Base-by-base conservation (phyloP, 1,139 yeast genomes). In the Scheffersomyces illinoinensis region DNA sequence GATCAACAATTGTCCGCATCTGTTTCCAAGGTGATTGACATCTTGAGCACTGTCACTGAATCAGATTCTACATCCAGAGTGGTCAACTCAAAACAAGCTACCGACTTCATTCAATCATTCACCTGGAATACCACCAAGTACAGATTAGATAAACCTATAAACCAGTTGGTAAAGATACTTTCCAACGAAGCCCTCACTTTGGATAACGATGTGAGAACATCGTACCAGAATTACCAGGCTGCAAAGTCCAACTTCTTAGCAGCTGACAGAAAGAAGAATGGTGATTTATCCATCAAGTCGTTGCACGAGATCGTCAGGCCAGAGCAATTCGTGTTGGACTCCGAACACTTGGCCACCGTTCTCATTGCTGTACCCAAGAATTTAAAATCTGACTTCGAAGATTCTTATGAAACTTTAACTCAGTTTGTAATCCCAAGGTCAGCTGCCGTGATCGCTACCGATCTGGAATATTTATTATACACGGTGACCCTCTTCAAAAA, bases 391-490 rank as follows among this genome's bases (percentile, higher is more conserved):
- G 90, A 86, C 53, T 95, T 92, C 69, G 76, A 87, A 61, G 76
- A 79, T 61, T 70, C 81, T 21, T 95, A 96, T 75, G 99, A 95
- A 77, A 83, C 92, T 5, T 76, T 92, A 63, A 80, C 89, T 12
- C 82, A 85, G 58, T 90, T 92, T 81, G 97, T 95, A 55, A 97
- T 95, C 53, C 99, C 99, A 59, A 87, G 98, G 67, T 87, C 93
- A 53, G 97, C 98, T 0, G 76, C 81, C 50, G 77, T 84, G 52
- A 83, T 95, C 61, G 81, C 91, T 17, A 77, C 82, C 59, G 99
- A 95, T 74, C 76, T 82, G 53, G 98, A 93, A 64, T 95, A 78
- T 71, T 72, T 80, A 50, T 82, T 95, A 65, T 93, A 85, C 77
- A 84, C 88, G 55, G 95, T 93, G 20, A 91, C 97, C 6, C 75